phyloP scores from a whole-genome alignment of 257 asterid species.

The Solanum lycopersicoides region DNA sequence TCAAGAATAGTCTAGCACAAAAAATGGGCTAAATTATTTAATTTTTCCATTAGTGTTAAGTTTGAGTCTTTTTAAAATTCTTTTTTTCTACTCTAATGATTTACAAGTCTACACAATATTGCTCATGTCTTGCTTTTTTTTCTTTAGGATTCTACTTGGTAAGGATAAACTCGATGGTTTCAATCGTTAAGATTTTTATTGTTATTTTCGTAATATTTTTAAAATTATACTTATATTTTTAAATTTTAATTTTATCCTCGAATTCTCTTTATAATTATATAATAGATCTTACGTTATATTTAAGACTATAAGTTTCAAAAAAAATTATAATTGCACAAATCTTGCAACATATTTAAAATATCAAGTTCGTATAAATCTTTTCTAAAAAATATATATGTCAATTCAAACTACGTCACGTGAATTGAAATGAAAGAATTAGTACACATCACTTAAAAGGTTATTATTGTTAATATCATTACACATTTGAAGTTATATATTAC shows the following conservation, averaged over 20 bases:
- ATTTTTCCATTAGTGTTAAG: background rate
- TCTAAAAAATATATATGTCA: too few species aligned
- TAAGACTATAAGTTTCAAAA: background rate
- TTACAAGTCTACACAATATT: background rate
- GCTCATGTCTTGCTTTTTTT: background rate
- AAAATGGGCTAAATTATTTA: background rate
- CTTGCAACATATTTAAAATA: background rate
- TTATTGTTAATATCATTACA: background rate
- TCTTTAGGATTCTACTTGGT: background rate
- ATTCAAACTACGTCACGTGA: background rate
- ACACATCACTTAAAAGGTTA: background rate
- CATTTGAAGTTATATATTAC: background rate
- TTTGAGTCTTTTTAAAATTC: background rate
- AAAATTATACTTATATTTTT: too few species aligned
- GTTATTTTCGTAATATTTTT: background rate
- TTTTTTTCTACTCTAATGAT: background rate
- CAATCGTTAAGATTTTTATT: background rate
- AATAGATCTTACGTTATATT: too few species aligned
- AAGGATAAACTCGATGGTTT: background rate
- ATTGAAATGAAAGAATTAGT: too few species aligned
- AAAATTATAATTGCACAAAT: background rate
- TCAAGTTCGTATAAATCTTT: background rate
- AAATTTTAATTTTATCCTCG: background rate
- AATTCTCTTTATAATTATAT: background rate
- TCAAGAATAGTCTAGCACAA: background rate